These are phyloP conservation scores for Backusella luteola DNA, from an alignment of 192 early-diverging fungal species.

Conservation along the genomic window DNA sequence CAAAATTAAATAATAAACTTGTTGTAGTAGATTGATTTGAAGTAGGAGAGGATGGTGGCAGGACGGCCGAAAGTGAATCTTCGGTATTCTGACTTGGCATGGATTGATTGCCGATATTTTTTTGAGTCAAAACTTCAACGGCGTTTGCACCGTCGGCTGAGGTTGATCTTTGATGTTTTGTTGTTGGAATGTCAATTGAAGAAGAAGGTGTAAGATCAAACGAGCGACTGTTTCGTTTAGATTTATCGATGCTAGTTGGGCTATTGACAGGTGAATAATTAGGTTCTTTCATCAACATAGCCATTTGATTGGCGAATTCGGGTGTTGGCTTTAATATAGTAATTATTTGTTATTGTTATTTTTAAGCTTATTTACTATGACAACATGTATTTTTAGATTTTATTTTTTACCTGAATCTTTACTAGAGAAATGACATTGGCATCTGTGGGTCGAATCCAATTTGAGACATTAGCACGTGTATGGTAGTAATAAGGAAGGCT, in stretches of 20 bases:
- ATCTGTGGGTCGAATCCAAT: constrained; percentile 79
- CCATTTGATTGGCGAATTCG: not conserved
- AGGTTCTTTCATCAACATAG: constrained; percentile 5
- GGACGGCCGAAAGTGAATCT: not conserved
- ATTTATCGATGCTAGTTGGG: not conserved
- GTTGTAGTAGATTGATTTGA: not conserved
- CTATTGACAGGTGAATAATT: constrained; percentile 3
- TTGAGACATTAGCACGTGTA: constrained; percentile 79
- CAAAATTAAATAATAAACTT: constrained; percentile 15
- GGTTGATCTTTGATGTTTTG: constrained; percentile 7
- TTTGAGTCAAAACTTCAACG: constrained; percentile 1
- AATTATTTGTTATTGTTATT: not conserved
- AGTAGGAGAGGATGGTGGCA: not conserved
- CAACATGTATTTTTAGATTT: constrained; percentile 10
- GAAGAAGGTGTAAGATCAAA: constrained; percentile 11
- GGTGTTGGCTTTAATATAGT: not conserved
- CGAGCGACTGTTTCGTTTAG: constrained; percentile 14
- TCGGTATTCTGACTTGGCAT: constrained; percentile 8
- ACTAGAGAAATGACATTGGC: constrained; percentile 74
- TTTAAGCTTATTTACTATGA: not conserved
- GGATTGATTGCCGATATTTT: not conserved
- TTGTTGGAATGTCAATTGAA: not conserved
- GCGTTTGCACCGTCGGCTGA: constrained; percentile 1
- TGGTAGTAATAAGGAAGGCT: constrained; percentile 94
- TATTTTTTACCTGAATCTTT: constrained; percentile 57